Evolutionary conservation across 768 basidiomycete genomes (phyloP), one percentile per base, ranked within the genome.

Genomic region (Coprinopsis cinerea): DNA sequence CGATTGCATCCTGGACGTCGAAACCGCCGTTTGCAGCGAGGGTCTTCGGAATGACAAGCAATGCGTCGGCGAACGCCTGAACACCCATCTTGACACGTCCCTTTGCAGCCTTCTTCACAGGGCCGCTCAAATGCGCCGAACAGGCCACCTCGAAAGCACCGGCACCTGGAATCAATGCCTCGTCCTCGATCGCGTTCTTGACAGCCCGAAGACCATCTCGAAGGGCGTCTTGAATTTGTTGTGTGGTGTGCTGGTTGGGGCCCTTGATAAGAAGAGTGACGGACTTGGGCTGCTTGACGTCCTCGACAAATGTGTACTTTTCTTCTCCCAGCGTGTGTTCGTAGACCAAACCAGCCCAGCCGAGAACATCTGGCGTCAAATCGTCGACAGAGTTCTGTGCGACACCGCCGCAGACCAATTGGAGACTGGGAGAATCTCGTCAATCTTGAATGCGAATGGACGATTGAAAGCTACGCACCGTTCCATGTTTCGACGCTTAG

Each of bases 351-450:
- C 96, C 96, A 35, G 96, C 96, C 88, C 91, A 96, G 26, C 96
- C 96, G 44, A 99, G 83, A 27, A 92, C 77, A 47, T 87, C 85
- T 13, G 95, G 92, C 1, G 82, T 83, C 44, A 99, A 78, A 63
- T 99, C 95, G 58, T 99, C 96, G 13, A 97, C 92, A 49, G 94
- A 96, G 72, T 99, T 98, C 65, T 97, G 95, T 2, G 96, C 93
- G 57, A 83, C 75, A 58, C 96, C 96, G 48, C 96, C 96, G 66
- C 91, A 93, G 48, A 92, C 81, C 47, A 97, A 81, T 65, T 98
- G 96, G 49, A 99, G 67, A 35, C 93, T 95, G 60, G 22, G 23
- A 48, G 24, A 17, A 30, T 15, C 17, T 11, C 22, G 42, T 36
- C 17, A 51, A 32, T 42, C 45, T 26, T 40, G 39, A 47, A 44